Evolutionary conservation across 164 flowering plant species (phyloP).

Genomic region (Liriodendron chinense): DNA sequence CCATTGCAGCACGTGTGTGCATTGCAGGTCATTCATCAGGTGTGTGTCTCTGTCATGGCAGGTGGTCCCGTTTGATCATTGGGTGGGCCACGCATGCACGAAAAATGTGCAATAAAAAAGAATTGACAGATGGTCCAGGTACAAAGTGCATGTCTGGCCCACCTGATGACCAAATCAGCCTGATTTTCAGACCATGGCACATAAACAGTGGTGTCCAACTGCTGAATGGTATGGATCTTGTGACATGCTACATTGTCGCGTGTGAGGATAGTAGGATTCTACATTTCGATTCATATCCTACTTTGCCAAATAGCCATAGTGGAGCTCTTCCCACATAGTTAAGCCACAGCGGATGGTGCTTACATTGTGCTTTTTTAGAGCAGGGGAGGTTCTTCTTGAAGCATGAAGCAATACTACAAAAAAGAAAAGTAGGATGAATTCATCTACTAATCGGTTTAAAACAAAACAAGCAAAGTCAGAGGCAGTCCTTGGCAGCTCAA

Average conservation of each 20-base stretch:
- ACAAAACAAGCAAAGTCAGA: neutral
- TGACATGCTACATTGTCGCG: no score
- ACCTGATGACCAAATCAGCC: no score
- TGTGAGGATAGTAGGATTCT: no score
- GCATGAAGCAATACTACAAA: constrained; percentile 20
- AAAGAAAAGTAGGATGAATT: neutral
- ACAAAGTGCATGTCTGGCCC: no score
- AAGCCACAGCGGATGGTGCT: constrained; percentile 11
- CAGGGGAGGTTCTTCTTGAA: constrained; percentile 30
- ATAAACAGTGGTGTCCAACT: neutral
- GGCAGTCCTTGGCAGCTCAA: neutral
- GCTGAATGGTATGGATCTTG: no score
- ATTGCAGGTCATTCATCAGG: neutral
- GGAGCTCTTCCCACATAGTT: neutral
- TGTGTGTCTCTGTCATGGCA: neutral
- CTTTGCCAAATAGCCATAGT: neutral
- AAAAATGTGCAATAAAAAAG: no score
- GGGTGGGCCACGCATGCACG: no score
- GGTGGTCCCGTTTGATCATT: no score
- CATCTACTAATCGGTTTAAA: neutral
- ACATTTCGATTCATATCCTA: neutral
- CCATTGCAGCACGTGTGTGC: neutral
- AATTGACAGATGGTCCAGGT: no score
- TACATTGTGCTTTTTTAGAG: constrained; percentile 30
- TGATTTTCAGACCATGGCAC: neutral